Conservation (phyloP, 2,329 filamentous ascomycete species). For the Aureobasidium uvarum region DNA sequence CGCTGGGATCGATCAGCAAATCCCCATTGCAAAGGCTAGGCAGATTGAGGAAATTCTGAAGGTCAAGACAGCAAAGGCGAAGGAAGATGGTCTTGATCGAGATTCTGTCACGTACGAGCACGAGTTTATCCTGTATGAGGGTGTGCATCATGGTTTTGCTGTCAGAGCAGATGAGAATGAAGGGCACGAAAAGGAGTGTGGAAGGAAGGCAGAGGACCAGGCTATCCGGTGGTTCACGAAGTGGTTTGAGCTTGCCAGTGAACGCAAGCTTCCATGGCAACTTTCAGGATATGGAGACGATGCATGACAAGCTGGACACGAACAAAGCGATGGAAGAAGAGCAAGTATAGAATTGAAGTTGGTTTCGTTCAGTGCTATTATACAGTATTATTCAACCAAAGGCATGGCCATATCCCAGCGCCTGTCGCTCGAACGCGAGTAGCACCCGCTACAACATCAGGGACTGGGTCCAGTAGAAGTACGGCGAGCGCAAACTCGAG, state of each 20-base stretch:
- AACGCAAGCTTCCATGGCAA: background rate
- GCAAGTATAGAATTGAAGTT: background rate
- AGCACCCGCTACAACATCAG: background rate
- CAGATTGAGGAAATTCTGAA: slow-evolving; percentile 38
- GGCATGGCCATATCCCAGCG: background rate
- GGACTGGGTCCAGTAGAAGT: background rate
- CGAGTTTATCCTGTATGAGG: slow-evolving; percentile 42
- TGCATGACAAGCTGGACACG: background rate
- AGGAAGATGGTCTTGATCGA: slow-evolving; percentile 38
- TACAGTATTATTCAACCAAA: slow-evolving; percentile 24
- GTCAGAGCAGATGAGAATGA: slow-evolving; percentile 39
- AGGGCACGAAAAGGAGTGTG: slow-evolving; percentile 36
- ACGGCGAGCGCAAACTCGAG: background rate
- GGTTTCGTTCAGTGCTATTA: slow-evolving; percentile 14
- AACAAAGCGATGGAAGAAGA: no score
- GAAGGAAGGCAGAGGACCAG: slow-evolving; percentile 42
- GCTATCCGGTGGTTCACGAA: slow-evolving; percentile 42
- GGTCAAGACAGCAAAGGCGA: slow-evolving; percentile 38
- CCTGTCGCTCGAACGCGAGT: background rate
- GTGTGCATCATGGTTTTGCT: slow-evolving; percentile 42
- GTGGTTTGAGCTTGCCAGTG: slow-evolving; percentile 34
- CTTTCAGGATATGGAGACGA: background rate
- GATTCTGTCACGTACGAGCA: slow-evolving; percentile 42
- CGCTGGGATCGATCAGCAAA: slow-evolving; percentile 34
- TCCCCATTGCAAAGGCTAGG: slow-evolving; percentile 37